A percentile compares a stretch with the other conserved stretches of the same genome.
These are phyloP conservation scores for Talaromyces sp. DNA, from an alignment of 2,329 filamentous ascomycete genomes.

Conservation along the genomic window DNA sequence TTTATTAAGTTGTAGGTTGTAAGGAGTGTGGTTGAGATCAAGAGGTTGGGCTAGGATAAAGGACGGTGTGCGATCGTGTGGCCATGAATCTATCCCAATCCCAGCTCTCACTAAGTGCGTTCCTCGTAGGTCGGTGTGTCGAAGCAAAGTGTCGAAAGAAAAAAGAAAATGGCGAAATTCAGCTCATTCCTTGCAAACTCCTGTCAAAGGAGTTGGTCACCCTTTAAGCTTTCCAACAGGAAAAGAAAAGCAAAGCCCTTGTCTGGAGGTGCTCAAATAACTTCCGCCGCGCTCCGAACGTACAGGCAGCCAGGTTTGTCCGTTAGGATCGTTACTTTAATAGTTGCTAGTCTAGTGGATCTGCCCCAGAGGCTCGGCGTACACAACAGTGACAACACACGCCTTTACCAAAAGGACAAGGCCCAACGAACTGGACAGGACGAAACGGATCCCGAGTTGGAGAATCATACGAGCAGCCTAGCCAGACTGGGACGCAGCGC, in stretches of 20 bases:
- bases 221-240: background rate
- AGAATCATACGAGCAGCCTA: background rate
- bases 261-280: background rate
- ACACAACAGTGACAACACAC: constrained; percentile 1
- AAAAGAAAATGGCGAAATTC: background rate
- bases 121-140: background rate
- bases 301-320: background rate
- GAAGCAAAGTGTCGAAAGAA: background rate
- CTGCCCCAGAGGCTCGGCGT: background rate
- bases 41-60: background rate
- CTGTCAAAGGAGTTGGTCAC: background rate
- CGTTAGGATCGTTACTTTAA: background rate
- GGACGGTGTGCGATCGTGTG: background rate
- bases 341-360: background rate
- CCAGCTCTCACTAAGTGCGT: background rate
- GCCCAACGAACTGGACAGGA: background rate
- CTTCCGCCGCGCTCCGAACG: constrained; percentile 7
- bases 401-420: no score
- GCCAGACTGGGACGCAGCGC: background rate
- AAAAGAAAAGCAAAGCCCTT: background rate
- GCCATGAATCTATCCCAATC: background rate
- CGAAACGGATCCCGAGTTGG: background rate
- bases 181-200: background rate
- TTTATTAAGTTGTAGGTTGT: background rate
- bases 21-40: background rate